Percentiles rank a stretch among this genome's conserved stretches.
Evolutionary conservation across 352 stramenopile genomes (phyloP).

Genomic region (Pythium plurisporium): DNA sequence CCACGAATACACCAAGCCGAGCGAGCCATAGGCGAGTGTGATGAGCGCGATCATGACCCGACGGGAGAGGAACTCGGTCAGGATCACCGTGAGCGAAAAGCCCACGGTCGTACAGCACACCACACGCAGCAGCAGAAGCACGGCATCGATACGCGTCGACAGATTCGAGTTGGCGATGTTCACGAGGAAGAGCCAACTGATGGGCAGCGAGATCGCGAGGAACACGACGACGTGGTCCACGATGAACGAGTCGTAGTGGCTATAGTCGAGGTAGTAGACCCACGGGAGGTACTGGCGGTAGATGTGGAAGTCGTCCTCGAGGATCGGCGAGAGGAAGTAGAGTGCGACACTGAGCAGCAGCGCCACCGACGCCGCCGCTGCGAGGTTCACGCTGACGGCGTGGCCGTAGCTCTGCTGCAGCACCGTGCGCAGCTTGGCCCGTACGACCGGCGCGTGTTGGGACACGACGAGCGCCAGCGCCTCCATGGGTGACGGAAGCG

Average conservation of each 20-base stretch:
- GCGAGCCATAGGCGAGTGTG: conserved; percentile 53
- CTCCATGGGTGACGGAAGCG: background rate
- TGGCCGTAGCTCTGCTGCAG: conserved; percentile 59
- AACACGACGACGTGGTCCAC: conserved; percentile 70
- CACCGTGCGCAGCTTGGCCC: conserved; percentile 34
- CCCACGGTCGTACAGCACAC: conserved; percentile 61
- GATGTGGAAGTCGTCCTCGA: conserved; percentile 47
- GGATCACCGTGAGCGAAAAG: conserved; percentile 64
- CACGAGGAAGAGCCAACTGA: conserved; percentile 60
- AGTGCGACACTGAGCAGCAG: conserved; percentile 49
- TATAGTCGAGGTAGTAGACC: conserved; percentile 50
- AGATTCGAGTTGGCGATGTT: conserved; percentile 60
- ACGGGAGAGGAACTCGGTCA: conserved; percentile 73
- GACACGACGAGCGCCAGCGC: conserved; percentile 8
- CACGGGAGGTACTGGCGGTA: conserved; percentile 54
- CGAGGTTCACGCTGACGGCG: conserved; percentile 45
- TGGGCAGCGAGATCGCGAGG: conserved; percentile 51
- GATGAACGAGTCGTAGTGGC: conserved; percentile 67
- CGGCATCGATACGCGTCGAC: conserved; percentile 41
- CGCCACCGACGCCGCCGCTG: conserved; percentile 37
- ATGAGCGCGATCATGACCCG: conserved; percentile 69
- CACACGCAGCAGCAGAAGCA: conserved; percentile 53
- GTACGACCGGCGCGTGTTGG: conserved; percentile 8
- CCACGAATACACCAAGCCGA: conserved; percentile 75
- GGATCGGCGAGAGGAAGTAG: conserved; percentile 48